These are phyloP conservation scores for Fusarium sterilihyphosum DNA, from an alignment of 2,329 filamentous ascomycete genomes.

Conservation along the genomic window DNA sequence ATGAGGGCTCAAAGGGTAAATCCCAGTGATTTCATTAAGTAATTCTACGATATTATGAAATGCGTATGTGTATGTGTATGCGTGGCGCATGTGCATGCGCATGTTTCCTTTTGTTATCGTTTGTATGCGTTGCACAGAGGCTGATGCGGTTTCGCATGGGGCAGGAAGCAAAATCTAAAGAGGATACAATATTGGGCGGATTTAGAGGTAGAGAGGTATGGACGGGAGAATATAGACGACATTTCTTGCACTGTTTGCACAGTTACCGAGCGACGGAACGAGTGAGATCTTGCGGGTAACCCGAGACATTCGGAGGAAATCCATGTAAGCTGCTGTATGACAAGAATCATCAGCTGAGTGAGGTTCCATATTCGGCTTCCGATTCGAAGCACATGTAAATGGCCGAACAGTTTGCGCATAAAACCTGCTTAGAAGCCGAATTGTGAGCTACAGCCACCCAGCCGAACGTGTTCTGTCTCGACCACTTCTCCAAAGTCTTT, in stretches of 20 bases:
- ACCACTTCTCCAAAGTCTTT: background rate
- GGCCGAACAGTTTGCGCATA: background rate
- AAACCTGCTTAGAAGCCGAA: background rate
- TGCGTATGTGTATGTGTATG: background rate
- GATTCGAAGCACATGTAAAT: background rate
- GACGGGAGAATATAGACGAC: slow-evolving; percentile 31
- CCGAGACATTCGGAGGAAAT: background rate
- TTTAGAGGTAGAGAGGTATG: slow-evolving; percentile 31
- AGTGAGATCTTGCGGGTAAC: background rate
- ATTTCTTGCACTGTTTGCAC: background rate
- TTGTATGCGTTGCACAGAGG: slow-evolving; percentile 30
- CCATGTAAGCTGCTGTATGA: slow-evolving; percentile 13
- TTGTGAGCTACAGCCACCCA: background rate
- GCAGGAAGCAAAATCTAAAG: slow-evolving; percentile 45
- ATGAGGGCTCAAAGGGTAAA: slow-evolving; percentile 68
- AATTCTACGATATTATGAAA: background rate
- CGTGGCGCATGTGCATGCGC: background rate
- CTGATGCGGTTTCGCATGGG: slow-evolving; percentile 42
- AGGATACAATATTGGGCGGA: slow-evolving; percentile 15
- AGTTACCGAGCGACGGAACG: background rate
- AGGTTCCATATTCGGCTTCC: slow-evolving; percentile 21
- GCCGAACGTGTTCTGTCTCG: background rate
- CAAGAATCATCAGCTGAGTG: slow-evolving; percentile 18
- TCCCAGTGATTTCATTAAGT: slow-evolving; percentile 39
- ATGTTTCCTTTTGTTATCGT: slow-evolving; percentile 12